Percentiles rank a stretch among this genome's conserved stretches.
Evolutionary conservation across 1,284 basidiomycete species (phyloP).

Genomic region (Pyrrhoderma noxium): DNA sequence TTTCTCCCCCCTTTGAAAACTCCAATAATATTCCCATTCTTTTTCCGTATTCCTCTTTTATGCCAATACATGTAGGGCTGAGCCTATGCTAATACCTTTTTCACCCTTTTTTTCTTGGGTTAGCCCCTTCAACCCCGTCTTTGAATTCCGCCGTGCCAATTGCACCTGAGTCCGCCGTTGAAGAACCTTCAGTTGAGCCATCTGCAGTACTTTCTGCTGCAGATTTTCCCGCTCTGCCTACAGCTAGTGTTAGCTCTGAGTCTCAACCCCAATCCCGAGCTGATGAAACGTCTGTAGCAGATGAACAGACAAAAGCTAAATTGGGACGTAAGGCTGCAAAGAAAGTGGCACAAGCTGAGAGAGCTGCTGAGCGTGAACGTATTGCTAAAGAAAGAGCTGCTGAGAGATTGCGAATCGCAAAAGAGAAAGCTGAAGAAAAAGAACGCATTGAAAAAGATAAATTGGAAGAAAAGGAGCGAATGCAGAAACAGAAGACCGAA

Average conservation of each 20-base stretch:
- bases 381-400: slow-evolving; percentile 30
- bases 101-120: not conserved
- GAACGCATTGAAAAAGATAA: slow-evolving; percentile 23
- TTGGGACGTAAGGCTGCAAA: slow-evolving; percentile 33
- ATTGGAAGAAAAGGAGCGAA: slow-evolving; percentile 32
- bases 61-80: slow-evolving; percentile 2
- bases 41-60: no score
- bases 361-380: slow-evolving; percentile 29
- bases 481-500: slow-evolving; percentile 30
- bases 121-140: slow-evolving; percentile 2
- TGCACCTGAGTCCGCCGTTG: slow-evolving; percentile 26
- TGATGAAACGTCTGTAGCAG: slow-evolving; percentile 23
- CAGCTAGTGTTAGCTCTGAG: slow-evolving; percentile 24
- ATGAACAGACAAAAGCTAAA: slow-evolving; percentile 23
- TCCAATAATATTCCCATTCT: no score
- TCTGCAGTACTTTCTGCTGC: slow-evolving; percentile 48
- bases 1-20: not conserved
- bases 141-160: slow-evolving; percentile 22
- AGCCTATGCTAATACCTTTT: slow-evolving; percentile 11
- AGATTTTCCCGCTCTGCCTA: slow-evolving; percentile 63
- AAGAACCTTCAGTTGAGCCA: slow-evolving; percentile 22
- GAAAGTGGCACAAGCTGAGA: slow-evolving; percentile 24
- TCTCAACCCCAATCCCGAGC: slow-evolving; percentile 26
- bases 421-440: slow-evolving; percentile 21
- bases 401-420: slow-evolving; percentile 24